Evolutionary conservation across 2,329 filamentous ascomycete species (phyloP).

Genomic region (Helotiales sp.): DNA sequence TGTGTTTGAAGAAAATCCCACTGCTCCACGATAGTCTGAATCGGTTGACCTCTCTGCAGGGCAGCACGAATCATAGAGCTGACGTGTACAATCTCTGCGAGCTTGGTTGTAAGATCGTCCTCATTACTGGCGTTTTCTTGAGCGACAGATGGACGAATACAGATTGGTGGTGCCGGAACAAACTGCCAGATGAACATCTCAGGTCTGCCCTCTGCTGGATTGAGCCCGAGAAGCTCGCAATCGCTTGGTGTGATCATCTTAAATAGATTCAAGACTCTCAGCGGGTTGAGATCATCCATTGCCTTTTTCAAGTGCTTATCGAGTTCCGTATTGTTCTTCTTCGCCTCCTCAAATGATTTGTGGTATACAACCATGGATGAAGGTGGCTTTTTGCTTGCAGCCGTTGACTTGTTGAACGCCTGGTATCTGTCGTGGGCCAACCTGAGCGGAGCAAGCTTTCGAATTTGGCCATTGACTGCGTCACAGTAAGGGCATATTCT

Average conservation of each 20-base stretch:
- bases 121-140: conserved; percentile 94
- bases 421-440: conserved; percentile 93
- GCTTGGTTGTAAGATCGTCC: conserved; percentile 93
- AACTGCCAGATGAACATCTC: conserved; percentile 99
- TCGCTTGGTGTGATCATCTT: conserved; percentile 83
- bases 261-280: conserved; percentile 89
- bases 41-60: conserved; percentile 79
- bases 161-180: conserved; percentile 90
- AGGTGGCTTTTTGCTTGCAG: conserved; percentile 82
- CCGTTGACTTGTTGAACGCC: conserved; percentile 85
- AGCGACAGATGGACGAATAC: conserved; percentile 89
- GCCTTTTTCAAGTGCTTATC: conserved; percentile 92
- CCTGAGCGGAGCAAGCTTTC: conserved; percentile 91
- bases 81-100: conserved; percentile 95
- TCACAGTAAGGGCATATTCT: conserved; percentile 82
- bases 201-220: conserved; percentile 83
- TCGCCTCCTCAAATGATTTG: conserved; percentile 80
- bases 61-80: conserved; percentile 86
- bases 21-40: conserved; percentile 93
- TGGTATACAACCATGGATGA: conserved; percentile 85
- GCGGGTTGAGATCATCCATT: conserved; percentile 90
- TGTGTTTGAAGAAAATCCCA: conserved; percentile 98
- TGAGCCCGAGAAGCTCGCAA: conserved; percentile 88
- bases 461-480: conserved; percentile 86
- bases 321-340: conserved; percentile 77